Conservation (phyloP, 768 basidiomycete species). For the Termitomyces bulborhizus region DNA sequence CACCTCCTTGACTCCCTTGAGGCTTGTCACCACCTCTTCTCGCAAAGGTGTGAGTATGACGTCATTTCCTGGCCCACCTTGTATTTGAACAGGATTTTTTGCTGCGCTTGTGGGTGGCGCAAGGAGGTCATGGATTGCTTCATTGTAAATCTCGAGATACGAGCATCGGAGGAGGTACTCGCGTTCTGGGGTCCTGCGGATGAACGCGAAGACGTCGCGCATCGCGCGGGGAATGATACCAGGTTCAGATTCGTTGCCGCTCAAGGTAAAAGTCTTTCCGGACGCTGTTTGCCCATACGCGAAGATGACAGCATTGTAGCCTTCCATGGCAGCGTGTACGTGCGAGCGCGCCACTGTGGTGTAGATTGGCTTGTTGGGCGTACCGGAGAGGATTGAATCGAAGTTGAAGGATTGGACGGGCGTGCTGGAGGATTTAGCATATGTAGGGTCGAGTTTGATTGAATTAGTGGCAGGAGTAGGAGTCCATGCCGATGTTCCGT, state of each 20-base stretch:
- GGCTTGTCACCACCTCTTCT: constrained; percentile 91
- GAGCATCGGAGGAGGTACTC: constrained; percentile 95
- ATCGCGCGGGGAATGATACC: constrained; percentile 94
- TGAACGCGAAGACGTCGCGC: constrained; percentile 85
- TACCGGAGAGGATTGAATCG: constrained; percentile 72
- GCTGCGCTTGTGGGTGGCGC: constrained; percentile 54
- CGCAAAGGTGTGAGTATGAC: constrained; percentile 68
- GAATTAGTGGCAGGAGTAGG: constrained; percentile 33
- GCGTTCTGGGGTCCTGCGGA: constrained; percentile 67
- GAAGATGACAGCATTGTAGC: constrained; percentile 94
- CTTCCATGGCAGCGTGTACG: constrained; percentile 91
- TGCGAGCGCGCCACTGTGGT: constrained; percentile 70
- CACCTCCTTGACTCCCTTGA: constrained; percentile 82
- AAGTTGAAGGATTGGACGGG: constrained; percentile 47
- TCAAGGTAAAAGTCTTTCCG: constrained; percentile 55
- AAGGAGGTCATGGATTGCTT: constrained; percentile 80
- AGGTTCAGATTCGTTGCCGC: constrained; percentile 76
- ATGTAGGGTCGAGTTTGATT: constrained; percentile 57
- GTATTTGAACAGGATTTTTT: constrained; percentile 63
- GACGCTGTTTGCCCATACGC: constrained; percentile 88
- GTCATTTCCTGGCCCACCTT: constrained; percentile 55
- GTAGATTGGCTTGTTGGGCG: constrained; percentile 77
- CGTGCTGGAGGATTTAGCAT: constrained; percentile 37
- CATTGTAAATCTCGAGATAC: constrained; percentile 98
- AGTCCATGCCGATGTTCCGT: constrained; percentile 51